Evolutionary conservation across 441 rosid genomes (phyloP), one percentile per base, ranked within the genome.

Genomic region (Populus hybrid): DNA sequence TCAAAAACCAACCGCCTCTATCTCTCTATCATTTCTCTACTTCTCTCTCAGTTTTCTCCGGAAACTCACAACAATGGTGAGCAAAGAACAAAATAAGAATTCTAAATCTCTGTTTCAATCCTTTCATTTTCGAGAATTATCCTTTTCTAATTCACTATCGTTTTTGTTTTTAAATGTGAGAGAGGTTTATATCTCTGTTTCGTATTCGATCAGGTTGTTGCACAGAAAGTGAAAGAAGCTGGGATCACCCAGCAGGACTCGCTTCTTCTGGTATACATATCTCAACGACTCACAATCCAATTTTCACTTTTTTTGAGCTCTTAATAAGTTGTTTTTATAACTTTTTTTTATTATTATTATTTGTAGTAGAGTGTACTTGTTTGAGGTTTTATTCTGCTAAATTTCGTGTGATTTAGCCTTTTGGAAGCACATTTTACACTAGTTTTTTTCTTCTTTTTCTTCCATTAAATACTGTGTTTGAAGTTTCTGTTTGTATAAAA

Each of bases 211-310:
- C 87, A 96, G 98, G 98, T 91, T 70, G 86, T 90, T 38, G 92
- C 86, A 36, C 98, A 92, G 86, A 93, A 92, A 78, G 83, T 92
- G 76, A 96, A 92, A 76, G 97, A 96, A 87, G 85, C 98, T 12
- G 96, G 93, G 88, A 94, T 96, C 87, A 94, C 98, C 6, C 98
- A 94, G 76, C 98, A 94, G 88, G 95, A 94, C 85, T 96, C 98
- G 23, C 96, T 96, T 78, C 98, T 94, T 77, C 90, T 96, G 93
- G 98, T 96, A 86, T 46, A 63, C 70, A 64, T 69, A 54, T 54
- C n/a, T 54, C 61, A 54, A 18, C 8, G 16, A 24, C 70, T 73
- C 74, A 21, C 67, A 71, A 2, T 69, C 26, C 70, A 74, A 70
- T 61, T 72, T 75, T 76, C 59, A 67, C 70, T 68, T 75, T 79